Evolutionary conservation across 495 filamentous ascomycete species (phyloP).

Genomic region (Geopyxis carbonaria): DNA sequence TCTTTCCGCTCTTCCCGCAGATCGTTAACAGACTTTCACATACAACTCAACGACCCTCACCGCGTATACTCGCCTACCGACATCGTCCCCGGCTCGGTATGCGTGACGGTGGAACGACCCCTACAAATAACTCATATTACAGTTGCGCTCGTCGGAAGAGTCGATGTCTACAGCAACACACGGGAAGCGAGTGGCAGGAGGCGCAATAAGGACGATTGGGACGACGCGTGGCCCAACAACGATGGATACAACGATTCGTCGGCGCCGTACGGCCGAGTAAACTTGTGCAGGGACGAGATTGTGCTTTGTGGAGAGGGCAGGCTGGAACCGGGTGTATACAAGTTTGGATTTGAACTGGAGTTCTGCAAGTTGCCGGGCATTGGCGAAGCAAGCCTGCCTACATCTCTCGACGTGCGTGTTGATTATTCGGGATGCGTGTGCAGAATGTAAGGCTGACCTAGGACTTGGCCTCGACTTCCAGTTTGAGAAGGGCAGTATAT

Average conservation of each 20-base stretch:
- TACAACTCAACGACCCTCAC: slow-evolving; percentile 70
- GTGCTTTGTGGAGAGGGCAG: slow-evolving; percentile 81
- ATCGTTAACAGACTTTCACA: no score
- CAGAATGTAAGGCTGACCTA: not conserved
- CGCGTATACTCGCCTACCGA: slow-evolving; percentile 58
- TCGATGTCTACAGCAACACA: slow-evolving; percentile 39
- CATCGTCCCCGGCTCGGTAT: slow-evolving; percentile 51
- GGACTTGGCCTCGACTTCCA: no score
- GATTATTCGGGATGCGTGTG: slow-evolving; percentile 1
- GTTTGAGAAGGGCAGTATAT: slow-evolving; percentile 91
- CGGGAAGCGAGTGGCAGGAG: slow-evolving; percentile 27
- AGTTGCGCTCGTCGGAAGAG: slow-evolving; percentile 70
- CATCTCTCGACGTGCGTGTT: slow-evolving; percentile 72
- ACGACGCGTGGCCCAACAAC: slow-evolving; percentile 22
- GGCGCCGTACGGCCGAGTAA: slow-evolving; percentile 58
- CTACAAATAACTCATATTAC: slow-evolving; percentile 81
- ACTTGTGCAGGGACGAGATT: slow-evolving; percentile 78
- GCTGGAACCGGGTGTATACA: slow-evolving; percentile 67
- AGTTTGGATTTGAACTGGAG: slow-evolving; percentile 80
- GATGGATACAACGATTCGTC: not conserved
- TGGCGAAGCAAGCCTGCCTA: slow-evolving; percentile 44
- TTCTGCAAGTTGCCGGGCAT: slow-evolving; percentile 53
- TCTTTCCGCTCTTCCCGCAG: no score
- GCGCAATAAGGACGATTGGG: slow-evolving; percentile 32
- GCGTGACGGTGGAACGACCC: slow-evolving; percentile 64